Evolutionary conservation across 176 grass and related monocot genomes (phyloP).

Genomic region (Rhynchospora tenuis): DNA sequence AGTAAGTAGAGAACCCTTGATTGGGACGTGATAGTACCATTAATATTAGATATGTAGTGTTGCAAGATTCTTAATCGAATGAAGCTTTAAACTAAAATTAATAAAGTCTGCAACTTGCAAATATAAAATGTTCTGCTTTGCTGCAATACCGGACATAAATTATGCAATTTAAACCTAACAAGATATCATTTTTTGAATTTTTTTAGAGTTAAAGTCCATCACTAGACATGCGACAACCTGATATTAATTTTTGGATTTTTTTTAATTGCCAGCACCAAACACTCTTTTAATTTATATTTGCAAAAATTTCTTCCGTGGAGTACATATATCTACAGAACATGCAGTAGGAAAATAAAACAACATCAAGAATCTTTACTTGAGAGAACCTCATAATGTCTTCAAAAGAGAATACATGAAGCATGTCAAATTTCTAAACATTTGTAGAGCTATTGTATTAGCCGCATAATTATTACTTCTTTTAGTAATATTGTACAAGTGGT

Average conservation of each 20-base stretch:
- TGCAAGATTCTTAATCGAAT: not conserved
- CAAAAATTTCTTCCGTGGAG: not conserved
- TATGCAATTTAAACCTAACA: not conserved
- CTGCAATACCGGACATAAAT: not conserved
- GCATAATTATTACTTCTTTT: not conserved
- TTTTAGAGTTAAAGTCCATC: not conserved
- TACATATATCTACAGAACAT: not conserved
- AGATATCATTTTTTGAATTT: not conserved
- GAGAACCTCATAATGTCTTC: not conserved
- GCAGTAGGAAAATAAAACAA: not conserved
- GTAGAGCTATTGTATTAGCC: not conserved
- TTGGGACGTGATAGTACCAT: slow-evolving; percentile 16
- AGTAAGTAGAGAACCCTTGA: slow-evolving; percentile 17
- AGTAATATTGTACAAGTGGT: not conserved
- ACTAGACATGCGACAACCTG: not conserved
- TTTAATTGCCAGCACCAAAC: not conserved
- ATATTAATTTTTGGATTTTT: not conserved
- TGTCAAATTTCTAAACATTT: not conserved
- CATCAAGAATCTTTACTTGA: not conserved
- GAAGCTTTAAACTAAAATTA: not conserved
- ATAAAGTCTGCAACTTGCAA: not conserved
- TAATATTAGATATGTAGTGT: not conserved
- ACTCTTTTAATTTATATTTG: not conserved
- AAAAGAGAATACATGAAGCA: slow-evolving; percentile 12
- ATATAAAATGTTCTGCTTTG: not conserved